Percentiles rank a stretch among this genome's conserved stretches.
Conservation (phyloP, 1,284 basidiomycete species). For the Ganoderma boninense region DNA sequence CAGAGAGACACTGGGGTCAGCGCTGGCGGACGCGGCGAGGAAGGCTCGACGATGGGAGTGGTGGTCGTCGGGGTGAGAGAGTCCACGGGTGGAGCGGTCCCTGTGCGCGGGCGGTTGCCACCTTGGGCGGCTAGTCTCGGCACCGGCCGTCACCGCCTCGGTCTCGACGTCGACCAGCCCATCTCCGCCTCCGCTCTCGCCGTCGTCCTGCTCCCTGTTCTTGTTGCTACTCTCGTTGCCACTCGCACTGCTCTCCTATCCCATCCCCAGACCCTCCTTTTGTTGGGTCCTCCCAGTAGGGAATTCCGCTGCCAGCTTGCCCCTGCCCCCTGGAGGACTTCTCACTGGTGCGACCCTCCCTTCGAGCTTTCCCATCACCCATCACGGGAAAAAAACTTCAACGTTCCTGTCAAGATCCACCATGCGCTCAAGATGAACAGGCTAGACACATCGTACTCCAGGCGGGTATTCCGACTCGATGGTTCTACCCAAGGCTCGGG, state of each 20-base stretch:
- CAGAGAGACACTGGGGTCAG: constrained; percentile 12
- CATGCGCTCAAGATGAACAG: background rate
- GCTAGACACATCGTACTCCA: background rate
- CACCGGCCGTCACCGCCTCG: constrained; percentile 14
- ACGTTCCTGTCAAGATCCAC: background rate
- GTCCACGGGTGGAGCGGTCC: background rate
- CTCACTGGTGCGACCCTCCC: background rate
- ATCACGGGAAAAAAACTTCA: background rate
- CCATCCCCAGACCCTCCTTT: background rate
- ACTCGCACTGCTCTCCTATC: background rate
- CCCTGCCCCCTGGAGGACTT: background rate
- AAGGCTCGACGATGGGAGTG: constrained; percentile 19
- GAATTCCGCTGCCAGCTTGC: background rate
- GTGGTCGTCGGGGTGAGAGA: constrained; percentile 21
- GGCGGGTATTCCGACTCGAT: background rate
- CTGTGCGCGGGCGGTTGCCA: background rate
- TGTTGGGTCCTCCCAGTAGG: background rate
- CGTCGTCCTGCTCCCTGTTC: constrained; percentile 6
- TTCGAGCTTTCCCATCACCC: background rate
- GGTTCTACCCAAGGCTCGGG: too few relatives aligned
- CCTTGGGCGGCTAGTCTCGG: constrained; percentile 14
- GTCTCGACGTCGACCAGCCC: constrained; percentile 5
- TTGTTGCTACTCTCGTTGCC: background rate
- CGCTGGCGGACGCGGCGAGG: constrained; percentile 23
- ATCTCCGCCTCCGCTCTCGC: background rate